A percentile compares a stretch with the other conserved stretches of the same genome.
These are phyloP conservation scores for Neovahlkampfia damariscottae DNA, from an alignment of 78 protist species.

Conservation along the genomic window DNA sequence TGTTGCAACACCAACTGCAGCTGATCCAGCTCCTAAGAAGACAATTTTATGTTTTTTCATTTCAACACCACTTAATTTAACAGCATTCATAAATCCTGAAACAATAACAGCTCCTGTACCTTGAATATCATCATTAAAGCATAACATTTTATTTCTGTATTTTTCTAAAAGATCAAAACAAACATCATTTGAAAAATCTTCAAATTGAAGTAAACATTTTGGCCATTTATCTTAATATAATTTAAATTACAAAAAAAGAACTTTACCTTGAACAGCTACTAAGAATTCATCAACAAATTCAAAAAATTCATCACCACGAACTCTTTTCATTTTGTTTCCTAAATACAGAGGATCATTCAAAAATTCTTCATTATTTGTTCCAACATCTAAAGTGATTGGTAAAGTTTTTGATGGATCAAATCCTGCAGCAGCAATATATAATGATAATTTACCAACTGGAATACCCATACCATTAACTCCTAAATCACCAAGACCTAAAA, in stretches of 20 bases:
- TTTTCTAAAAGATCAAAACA: constrained; percentile 61
- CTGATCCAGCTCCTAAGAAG: constrained; percentile 84
- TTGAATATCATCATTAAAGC: constrained; percentile 97
- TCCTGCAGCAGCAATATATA: constrained; percentile 77
- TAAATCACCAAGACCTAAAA: constrained; percentile 96
- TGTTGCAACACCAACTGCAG: constrained; percentile 73
- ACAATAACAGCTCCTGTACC: constrained; percentile 71
- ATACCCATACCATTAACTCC: constrained; percentile 90
- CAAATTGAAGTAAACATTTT: constrained; percentile 75
- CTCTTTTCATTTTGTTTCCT: constrained; percentile 59
- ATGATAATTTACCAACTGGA: constrained; percentile 78
- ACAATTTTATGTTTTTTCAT: constrained; percentile 53
- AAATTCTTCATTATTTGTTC: constrained; percentile 77
- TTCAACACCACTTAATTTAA: constrained; percentile 1
- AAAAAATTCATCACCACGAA: constrained; percentile 48
- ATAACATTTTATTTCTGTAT: constrained; percentile 47
- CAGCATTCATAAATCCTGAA: constrained; percentile 65
- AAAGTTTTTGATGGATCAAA: constrained; percentile 61
- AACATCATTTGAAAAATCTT: constrained; percentile 75
- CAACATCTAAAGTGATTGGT: constrained; percentile 90
- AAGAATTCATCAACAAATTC: constrained; percentile 78
- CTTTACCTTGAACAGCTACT: constrained; percentile 56
- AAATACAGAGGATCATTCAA: constrained; percentile 69
- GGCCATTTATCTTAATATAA: constrained; percentile 34
- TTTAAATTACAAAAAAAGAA: too few species aligned